Conservation (phyloP, 805 yeast species). For the Teunomyces stri region DNA sequence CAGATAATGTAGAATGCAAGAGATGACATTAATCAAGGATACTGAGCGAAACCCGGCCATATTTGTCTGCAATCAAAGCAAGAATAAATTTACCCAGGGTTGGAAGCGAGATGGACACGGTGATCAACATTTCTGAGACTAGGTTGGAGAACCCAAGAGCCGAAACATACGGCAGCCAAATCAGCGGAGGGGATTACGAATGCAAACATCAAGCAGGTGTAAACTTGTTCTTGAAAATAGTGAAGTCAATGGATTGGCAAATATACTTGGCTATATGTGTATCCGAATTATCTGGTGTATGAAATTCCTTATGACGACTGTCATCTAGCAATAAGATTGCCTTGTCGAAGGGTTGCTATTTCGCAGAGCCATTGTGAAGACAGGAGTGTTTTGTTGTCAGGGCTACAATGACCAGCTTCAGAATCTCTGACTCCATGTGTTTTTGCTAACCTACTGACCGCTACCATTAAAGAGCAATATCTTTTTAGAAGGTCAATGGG, state of each 20-base stretch:
- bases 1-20: constrained; percentile 22
- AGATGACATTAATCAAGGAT: constrained; percentile 18
- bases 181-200: constrained; percentile 23
- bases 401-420: neutral
- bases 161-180: constrained; percentile 23
- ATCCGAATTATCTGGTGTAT: neutral
- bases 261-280: constrained; percentile 12
- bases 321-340: constrained; percentile 11
- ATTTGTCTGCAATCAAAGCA: constrained; percentile 22
- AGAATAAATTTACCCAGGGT: constrained; percentile 28
- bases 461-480: neutral
- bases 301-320: constrained; percentile 17
- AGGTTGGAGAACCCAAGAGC: constrained; percentile 19
- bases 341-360: neutral
- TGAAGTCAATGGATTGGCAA: constrained; percentile 21
- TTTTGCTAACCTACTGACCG: neutral
- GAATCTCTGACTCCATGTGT: neutral
- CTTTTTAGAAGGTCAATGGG: neutral
- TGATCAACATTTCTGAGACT: constrained; percentile 19
- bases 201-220: constrained; percentile 24
- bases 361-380: neutral
- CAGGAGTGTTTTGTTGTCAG: neutral
- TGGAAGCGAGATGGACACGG: constrained; percentile 24
- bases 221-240: constrained; percentile 23
- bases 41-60: constrained; percentile 24